A percentile compares a stretch with the other conserved stretches of the same genome.
These are phyloP conservation scores for Austropuccinia psidii DNA, from an alignment of 1,284 basidiomycete genomes.

Conservation along the genomic window DNA sequence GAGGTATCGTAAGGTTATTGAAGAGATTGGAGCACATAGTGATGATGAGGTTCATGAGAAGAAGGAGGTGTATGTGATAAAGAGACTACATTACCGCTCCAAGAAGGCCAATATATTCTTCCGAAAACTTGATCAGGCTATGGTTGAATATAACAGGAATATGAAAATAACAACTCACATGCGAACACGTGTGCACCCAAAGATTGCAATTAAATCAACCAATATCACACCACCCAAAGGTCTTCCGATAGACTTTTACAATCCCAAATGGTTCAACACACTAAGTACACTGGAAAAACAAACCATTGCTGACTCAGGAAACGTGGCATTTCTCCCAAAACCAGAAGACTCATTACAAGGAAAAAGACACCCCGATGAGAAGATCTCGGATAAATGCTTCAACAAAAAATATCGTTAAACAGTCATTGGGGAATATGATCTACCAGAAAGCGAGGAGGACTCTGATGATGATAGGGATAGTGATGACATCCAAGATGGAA, in stretches of 20 bases:
- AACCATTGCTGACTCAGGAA: not conserved
- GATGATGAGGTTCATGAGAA: too few species aligned
- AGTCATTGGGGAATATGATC: not conserved
- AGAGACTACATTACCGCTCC: too few species aligned
- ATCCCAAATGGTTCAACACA: conserved; percentile 2
- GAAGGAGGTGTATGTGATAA: too few species aligned
- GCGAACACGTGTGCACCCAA: too few species aligned
- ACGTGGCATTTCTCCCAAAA: not conserved
- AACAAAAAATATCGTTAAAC: not conserved
- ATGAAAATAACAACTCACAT: too few species aligned
- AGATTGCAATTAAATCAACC: not conserved
- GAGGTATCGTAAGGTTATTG: too few species aligned
- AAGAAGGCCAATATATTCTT: too few species aligned
- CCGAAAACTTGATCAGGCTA: too few species aligned
- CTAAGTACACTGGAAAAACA: not conserved
- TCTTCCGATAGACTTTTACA: conserved; percentile 22
- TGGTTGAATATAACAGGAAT: too few species aligned
- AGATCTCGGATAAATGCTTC: not conserved
- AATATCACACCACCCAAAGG: not conserved
- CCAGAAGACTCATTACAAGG: not conserved
- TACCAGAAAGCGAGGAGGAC: not conserved
- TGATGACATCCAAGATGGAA: not conserved
- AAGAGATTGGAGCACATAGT: too few species aligned
- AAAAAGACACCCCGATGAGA: not conserved
- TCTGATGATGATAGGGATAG: not conserved